Base-by-base conservation (phyloP, 805 yeast genomes). In the Nakazawaea peltata region DNA sequence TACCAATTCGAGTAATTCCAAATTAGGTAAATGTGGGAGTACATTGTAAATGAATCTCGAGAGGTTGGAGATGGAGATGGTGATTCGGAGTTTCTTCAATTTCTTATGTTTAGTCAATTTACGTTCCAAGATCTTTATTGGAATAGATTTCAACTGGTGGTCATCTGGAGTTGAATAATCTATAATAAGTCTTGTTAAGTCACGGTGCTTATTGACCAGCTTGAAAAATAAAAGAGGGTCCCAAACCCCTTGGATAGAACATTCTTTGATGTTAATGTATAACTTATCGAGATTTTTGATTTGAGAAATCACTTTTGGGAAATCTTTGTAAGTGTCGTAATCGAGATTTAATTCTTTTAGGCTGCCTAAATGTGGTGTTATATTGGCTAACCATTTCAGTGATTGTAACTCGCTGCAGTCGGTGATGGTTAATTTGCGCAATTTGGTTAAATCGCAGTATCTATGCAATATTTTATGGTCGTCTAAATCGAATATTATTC, bases 1-100 rank as follows among this genome's bases (percentile, higher is more conserved):
- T 8, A 44, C 36, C 10, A 50, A 11, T 33, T 51, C 53, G 14
- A 50, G 31, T 31, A 39, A 50, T 21, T 42, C 34, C 12, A 44
- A 33, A 10, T 37, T 5, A 1, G 6, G 27, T 28, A 25, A 44
- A 30, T 25, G 35, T 13, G 26, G 35, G 13, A 33, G 24, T 4
- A 43, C 32, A 9, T 33, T 29, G 16, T 33, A 26, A 15, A 37
- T 37, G 30, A 37, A 30, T 13, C 32, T 18, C 14, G 41, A 32
- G 6, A 37, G 22, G 17, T 43, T 36, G 6, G 28, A 32, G 15
- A 44, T 36, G 4, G 33, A 29, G 13, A 50, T 32, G 13, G 46
- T 44, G 10, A 52, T 22, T 29, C 47, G 44, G 18, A 53, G 33
- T 3, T 47, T 41, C 19, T 23, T 34, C 21, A 53, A 33, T 6